These are phyloP conservation scores for Pseudogymnoascus sp. DNA, from an alignment of 2,329 filamentous ascomycete species.

Conservation along the genomic window DNA sequence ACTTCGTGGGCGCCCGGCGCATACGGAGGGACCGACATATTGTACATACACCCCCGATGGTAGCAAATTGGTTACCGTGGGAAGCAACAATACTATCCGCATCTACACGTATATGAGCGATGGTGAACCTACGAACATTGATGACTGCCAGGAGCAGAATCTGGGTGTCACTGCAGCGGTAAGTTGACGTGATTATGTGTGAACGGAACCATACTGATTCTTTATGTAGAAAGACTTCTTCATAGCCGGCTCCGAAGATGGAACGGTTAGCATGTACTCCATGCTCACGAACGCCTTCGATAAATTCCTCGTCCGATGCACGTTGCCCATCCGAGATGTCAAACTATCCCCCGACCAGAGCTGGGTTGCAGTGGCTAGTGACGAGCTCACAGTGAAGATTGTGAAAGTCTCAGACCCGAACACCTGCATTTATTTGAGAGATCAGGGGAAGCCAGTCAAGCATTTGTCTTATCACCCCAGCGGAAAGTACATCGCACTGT, in stretches of 20 bases:
- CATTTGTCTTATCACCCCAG: constrained; percentile 82
- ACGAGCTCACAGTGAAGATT: constrained; percentile 85
- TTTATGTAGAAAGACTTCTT: constrained; percentile 63
- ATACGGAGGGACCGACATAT: constrained; percentile 80
- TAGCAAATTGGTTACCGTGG: constrained; percentile 77
- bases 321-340: constrained; percentile 81
- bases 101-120: constrained; percentile 87
- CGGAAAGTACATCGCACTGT: constrained; percentile 67
- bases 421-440: constrained; percentile 67
- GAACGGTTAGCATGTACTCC: constrained; percentile 92
- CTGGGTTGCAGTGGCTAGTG: constrained; percentile 94
- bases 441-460: constrained; percentile 82
- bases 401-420: constrained; percentile 75
- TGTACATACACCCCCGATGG: constrained; percentile 88
- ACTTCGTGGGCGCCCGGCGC: constrained; percentile 58
- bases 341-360: constrained; percentile 71
- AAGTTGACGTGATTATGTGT: constrained; percentile 16
- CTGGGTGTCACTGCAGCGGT: constrained; percentile 66
- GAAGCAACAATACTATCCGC: constrained; percentile 87
- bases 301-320: constrained; percentile 71
- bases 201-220: constrained; percentile 15
- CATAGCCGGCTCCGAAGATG: constrained; percentile 85
- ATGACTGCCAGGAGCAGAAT: constrained; percentile 84
- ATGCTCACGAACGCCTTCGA: constrained; percentile 67
- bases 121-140: constrained; percentile 85